Percentiles rank a stretch among this genome's conserved stretches.
Evolutionary conservation across 2,329 filamentous ascomycete genomes (phyloP).

Genomic region (Exophiala spinifera): DNA sequence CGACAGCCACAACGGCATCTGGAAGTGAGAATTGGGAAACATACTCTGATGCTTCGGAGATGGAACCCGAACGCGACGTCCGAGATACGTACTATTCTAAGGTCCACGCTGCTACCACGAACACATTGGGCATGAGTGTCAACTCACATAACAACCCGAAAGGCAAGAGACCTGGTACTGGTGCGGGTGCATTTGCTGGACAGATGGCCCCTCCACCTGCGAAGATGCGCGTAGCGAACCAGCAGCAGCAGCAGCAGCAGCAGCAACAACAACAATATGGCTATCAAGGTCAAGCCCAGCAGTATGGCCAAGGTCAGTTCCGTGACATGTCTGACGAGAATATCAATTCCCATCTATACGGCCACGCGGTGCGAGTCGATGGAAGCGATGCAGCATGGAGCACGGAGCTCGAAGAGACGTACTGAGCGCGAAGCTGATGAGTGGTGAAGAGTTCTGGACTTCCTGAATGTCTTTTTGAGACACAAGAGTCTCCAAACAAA

Average conservation of each 20-base stretch:
- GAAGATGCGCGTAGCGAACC: constrained; percentile 35
- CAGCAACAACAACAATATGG: constrained; percentile 12
- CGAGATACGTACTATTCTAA: constrained; percentile 73
- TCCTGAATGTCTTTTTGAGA: too few relatives aligned
- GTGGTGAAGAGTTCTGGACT: too few relatives aligned
- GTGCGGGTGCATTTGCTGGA: constrained; percentile 13
- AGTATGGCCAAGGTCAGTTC: constrained; percentile 10
- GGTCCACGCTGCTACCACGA: constrained; percentile 16
- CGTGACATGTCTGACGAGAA: constrained; percentile 25
- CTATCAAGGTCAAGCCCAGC: constrained; percentile 5
- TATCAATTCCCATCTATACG: constrained; percentile 6
- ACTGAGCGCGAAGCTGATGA: too few relatives aligned
- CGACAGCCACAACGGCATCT: constrained; percentile 59
- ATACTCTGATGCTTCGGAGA: constrained; percentile 79
- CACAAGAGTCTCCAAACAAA: too few relatives aligned
- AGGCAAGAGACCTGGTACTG: constrained; percentile 24
- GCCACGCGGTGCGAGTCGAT: constrained; percentile 16
- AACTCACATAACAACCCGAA: constrained; percentile 9
- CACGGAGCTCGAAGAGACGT: constrained; percentile 29
- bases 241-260: constrained; percentile 16
- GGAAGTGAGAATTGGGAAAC: constrained; percentile 98
- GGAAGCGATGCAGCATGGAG: constrained; percentile 29
- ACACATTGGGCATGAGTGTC: constrained; percentile 14
- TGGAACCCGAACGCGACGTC: constrained; percentile 69
- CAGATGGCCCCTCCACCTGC: constrained; percentile 33